Conservation (phyloP, 176 grass and related monocot genomes). For the Melocanna baccifera region DNA sequence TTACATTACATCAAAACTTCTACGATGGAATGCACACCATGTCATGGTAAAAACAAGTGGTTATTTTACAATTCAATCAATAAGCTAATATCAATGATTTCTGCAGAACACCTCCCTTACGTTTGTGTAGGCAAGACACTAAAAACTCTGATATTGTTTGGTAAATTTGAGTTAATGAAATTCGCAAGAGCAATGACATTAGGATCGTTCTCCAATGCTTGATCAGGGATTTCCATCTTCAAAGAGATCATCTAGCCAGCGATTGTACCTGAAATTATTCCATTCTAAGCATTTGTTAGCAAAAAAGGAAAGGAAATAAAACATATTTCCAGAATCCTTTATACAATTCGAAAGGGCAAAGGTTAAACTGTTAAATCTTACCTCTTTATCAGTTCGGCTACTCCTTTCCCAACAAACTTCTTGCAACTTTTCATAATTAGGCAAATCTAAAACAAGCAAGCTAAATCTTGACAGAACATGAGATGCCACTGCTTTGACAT, state of each 20-base stretch:
- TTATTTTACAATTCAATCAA: constrained; percentile 5
- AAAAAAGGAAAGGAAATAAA: constrained; percentile 2
- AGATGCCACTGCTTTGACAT: constrained; percentile 68
- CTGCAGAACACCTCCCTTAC: constrained; percentile 15
- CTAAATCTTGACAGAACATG: constrained; percentile 63
- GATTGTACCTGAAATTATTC: constrained; percentile 83
- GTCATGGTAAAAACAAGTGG: not conserved
- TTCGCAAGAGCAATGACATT: constrained; percentile 70
- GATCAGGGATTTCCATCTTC: constrained; percentile 95
- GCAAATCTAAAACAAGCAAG: constrained; percentile 51
- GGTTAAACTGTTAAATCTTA: constrained; percentile 32
- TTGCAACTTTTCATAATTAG: constrained; percentile 63
- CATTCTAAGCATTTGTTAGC: constrained; percentile 45
- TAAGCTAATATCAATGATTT: not conserved
- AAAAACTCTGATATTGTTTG: constrained; percentile 73
- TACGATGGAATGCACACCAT: constrained; percentile 24
- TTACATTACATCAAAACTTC: constrained; percentile 92
- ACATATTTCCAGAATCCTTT: not conserved
- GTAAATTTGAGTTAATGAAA: constrained; percentile 89
- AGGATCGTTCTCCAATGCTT: constrained; percentile 71
- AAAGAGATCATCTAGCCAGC: constrained; percentile 79
- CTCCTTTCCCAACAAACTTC: constrained; percentile 91
- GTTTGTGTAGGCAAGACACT: constrained; percentile 85
- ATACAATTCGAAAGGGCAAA: constrained; percentile 2
- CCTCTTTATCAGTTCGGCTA: constrained; percentile 94